These are phyloP conservation scores for Orbilia ellipsospora DNA, from an alignment of 2,329 filamentous ascomycete species.

Conservation along the genomic window DNA sequence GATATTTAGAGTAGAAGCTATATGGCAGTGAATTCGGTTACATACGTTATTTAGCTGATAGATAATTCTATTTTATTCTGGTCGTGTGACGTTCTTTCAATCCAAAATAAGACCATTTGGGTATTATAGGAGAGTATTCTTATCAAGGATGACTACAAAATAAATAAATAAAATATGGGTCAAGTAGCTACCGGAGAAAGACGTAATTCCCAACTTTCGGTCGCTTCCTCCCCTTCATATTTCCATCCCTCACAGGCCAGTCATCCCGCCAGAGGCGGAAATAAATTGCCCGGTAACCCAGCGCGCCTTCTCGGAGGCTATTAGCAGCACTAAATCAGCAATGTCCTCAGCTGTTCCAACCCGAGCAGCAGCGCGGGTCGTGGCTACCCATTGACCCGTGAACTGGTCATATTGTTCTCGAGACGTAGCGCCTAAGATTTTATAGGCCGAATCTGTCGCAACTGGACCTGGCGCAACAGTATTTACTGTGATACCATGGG, in stretches of 20 bases:
- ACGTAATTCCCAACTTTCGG: too few species aligned
- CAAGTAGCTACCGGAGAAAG: too few species aligned
- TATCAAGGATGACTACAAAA: too few species aligned
- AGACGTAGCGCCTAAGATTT: slow-evolving; percentile 7
- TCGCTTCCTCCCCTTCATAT: too few species aligned
- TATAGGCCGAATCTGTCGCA: slow-evolving; percentile 61
- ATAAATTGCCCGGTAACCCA: slow-evolving; percentile 66
- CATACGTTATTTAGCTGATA: too few species aligned
- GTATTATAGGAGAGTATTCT: too few species aligned
- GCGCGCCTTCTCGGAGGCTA: slow-evolving; percentile 63
- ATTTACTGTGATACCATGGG: slow-evolving; percentile 65
- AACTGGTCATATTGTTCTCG: slow-evolving; percentile 55
- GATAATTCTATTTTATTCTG: too few species aligned
- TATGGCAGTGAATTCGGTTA: background rate
- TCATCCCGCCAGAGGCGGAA: slow-evolving; percentile 62
- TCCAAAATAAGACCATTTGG: too few species aligned
- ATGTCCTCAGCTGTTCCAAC: slow-evolving; percentile 63
- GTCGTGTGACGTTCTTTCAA: too few species aligned
- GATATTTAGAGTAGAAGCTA: slow-evolving; percentile 5
- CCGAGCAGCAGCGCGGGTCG: slow-evolving; percentile 61
- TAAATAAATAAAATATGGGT: too few species aligned
- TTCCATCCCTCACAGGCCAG: slow-evolving; percentile 45
- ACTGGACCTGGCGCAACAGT: slow-evolving; percentile 63
- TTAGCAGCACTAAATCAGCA: slow-evolving; percentile 63
- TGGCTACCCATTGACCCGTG: slow-evolving; percentile 52